Percentiles rank a stretch among this genome's conserved stretches.
Conservation (phyloP, 2,329 filamentous ascomycete species). For the Eutypella sp. region DNA sequence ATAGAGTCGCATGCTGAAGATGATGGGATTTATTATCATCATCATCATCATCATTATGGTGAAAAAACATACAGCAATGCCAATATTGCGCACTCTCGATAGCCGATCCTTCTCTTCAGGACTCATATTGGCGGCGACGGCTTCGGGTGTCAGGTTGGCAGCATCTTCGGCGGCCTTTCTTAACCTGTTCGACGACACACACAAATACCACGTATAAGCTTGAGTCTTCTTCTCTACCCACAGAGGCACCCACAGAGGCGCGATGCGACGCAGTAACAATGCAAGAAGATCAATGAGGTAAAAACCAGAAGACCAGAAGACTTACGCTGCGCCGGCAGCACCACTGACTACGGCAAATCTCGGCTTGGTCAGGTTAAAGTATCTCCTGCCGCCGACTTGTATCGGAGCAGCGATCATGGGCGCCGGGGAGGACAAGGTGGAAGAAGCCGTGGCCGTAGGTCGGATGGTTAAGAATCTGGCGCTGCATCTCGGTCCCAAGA, state of each 20-base stretch:
- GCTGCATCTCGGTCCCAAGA: slow-evolving; percentile 28
- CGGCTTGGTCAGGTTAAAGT: slow-evolving; percentile 33
- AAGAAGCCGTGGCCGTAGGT: slow-evolving; percentile 21
- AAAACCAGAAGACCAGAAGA: slow-evolving; percentile 5
- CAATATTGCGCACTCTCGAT: slow-evolving; percentile 86
- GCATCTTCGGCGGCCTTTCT: slow-evolving; percentile 49
- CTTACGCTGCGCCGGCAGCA: slow-evolving; percentile 36
- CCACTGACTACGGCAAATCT: slow-evolving; percentile 25
- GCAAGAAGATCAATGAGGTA: neutral
- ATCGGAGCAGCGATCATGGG: slow-evolving; percentile 28
- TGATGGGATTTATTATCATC: too few relatives aligned
- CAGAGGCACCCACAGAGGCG: too few relatives aligned
- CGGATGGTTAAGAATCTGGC: slow-evolving; percentile 28
- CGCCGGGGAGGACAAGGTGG: slow-evolving; percentile 24
- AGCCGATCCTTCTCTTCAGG: slow-evolving; percentile 74
- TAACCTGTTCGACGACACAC: slow-evolving; percentile 28
- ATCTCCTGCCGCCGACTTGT: slow-evolving; percentile 30
- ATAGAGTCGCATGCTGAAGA: too few relatives aligned
- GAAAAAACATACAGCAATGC: slow-evolving; percentile 71
- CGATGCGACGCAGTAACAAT: neutral
- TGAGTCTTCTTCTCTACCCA: too few relatives aligned
- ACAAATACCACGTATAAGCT: too few relatives aligned
- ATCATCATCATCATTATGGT: too few relatives aligned
- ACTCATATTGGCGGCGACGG: slow-evolving; percentile 72
- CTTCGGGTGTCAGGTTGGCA: slow-evolving; percentile 49